A percentile compares a stretch with the other conserved stretches of the same genome.
These are phyloP conservation scores for Samsoniella hepiali DNA, from an alignment of 2,329 filamentous ascomycete genomes.

Conservation along the genomic window DNA sequence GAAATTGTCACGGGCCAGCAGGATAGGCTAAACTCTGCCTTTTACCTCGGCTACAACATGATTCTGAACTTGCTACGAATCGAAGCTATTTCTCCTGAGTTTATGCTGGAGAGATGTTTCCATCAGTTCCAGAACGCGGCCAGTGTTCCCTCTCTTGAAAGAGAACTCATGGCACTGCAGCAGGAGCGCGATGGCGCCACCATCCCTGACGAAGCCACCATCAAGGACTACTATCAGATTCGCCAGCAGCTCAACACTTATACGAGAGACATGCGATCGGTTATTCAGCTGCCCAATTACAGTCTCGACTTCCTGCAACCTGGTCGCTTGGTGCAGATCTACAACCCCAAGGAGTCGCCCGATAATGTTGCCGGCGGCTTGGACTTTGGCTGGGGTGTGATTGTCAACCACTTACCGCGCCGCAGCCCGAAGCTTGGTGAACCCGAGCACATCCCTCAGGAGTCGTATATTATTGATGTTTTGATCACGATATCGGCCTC, in stretches of 20 bases:
- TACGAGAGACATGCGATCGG: conserved; percentile 82
- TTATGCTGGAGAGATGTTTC: conserved; percentile 98
- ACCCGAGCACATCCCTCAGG: conserved; percentile 68
- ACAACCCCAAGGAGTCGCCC: conserved; percentile 56
- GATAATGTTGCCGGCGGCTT: conserved; percentile 34
- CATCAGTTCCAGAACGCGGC: conserved; percentile 97
- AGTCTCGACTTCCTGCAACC: conserved; percentile 79
- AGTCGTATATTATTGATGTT: conserved; percentile 80
- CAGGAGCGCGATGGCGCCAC: conserved; percentile 67
- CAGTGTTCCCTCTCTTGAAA: conserved; percentile 78
- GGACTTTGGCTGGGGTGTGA: conserved; percentile 93
- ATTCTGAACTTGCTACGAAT: conserved; percentile 93
- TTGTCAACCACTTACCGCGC: conserved; percentile 69
- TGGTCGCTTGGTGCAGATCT: conserved; percentile 84
- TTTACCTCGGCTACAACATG: conserved; percentile 99
- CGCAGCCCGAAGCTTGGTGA: conserved; percentile 63
- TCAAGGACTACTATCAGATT: conserved; percentile 92
- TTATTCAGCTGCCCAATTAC: conserved; percentile 89
- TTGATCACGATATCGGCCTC: conserved; percentile 60
- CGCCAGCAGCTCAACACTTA: conserved; percentile 80
- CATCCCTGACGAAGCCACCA: conserved; percentile 81
- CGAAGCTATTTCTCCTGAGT: conserved; percentile 98
- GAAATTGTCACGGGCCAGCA: conserved; percentile 95
- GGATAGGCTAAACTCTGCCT: conserved; percentile 95
- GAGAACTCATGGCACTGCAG: conserved; percentile 76